Base-by-base conservation (phyloP, 2,329 filamentous ascomycete genomes). In the Trichoderma sp. region DNA sequence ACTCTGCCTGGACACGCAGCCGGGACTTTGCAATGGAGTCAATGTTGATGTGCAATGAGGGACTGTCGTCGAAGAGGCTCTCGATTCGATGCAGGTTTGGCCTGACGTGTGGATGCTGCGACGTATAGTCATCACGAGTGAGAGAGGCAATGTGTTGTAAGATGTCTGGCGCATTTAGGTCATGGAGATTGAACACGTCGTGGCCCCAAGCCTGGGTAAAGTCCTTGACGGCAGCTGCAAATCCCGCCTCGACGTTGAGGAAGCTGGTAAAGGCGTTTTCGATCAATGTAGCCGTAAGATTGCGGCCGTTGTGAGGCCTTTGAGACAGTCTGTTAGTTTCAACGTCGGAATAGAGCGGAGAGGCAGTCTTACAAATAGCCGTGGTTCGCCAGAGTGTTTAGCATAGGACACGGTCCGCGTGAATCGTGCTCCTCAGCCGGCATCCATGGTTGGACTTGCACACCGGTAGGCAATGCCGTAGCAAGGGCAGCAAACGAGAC, bases 351-450 rank as follows among this genome's bases (percentile, higher is more conserved):
- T 8, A 26, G 5, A 66, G 26, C n/a, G 0, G 5, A 51, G 16
- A 16, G 30, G 7, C 8, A 28, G 30, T 43, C 71, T 32, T 71
- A 72, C 70, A 74, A 56, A 58, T 73, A 74, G 51, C 70, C 71
- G 70, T 74, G 73, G 56, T 74, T 71, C 37, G 73, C 73, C 24
- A 74, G 71, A n/a, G 73, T 72, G 59, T 74, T 74, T 28, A 74
- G 68, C 72, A 74, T 73, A 4, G 73, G 73, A 60, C 73, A 74
- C 7, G 73, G 73, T 5, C 69, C 63, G n/a, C 73, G 73, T 26
- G 71, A 71, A 58, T 71, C 70, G 21, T 67, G 11, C 5, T 66
- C 60, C 13, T 59, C 67, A 24, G 71, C 59, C 0, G 68, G 59
- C 28, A 54, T 60, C 67, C 65, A 72, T 3, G 65, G 71, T 26